Evolutionary conservation across 257 asterid genomes (phyloP), one percentile per base, ranked within the genome.

Genomic region (Eustoma russellianum): DNA sequence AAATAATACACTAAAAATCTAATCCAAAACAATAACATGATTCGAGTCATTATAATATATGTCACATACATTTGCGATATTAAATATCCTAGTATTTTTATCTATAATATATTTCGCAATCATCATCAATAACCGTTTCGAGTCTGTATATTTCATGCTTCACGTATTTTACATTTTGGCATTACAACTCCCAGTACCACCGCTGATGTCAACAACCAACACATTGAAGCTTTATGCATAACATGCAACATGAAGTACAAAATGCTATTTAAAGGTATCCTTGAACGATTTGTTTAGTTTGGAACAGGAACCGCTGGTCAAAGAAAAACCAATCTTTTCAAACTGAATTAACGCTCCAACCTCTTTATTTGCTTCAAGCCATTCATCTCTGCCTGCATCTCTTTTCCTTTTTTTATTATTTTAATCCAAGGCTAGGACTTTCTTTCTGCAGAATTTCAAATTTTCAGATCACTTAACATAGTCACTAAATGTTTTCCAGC

Each of bases 361-460:
- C 68, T 83, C 81, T 55, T 67, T 69, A 57, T 66, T 72, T 66
- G 74, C 83, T 70, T 73, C 74, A 48, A 77, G 68, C 80, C 79
- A 75, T 59, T 74, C 59, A 53, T 68, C 59, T 54, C 62, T 66
- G 57, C 44, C 66, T 71, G 63, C 66, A 10, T 46, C 62, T 70
- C 69, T 60, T 43, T 62, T 52, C 57, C 66, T n/a, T n/a, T n/a
- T n/a, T n/a, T n/a, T n/a, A n/a, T n/a, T n/a, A n/a, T n/a, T n/a
- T n/a, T n/a, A n/a, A 67, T 64, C 62, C 66, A 64, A 33, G 56
- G 46, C 46, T 55, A 56, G 35, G 68, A 34, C 50, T 59, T 53
- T 50, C 53, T 70, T 63, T 71, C 95, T 83, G 80, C 54, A 72
- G 59, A 62, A 33, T 46, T 64, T 56, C 48, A 67, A 50, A 52